Base-by-base conservation (phyloP, 441 rosid species). In the Bruguiera hainesii region DNA sequence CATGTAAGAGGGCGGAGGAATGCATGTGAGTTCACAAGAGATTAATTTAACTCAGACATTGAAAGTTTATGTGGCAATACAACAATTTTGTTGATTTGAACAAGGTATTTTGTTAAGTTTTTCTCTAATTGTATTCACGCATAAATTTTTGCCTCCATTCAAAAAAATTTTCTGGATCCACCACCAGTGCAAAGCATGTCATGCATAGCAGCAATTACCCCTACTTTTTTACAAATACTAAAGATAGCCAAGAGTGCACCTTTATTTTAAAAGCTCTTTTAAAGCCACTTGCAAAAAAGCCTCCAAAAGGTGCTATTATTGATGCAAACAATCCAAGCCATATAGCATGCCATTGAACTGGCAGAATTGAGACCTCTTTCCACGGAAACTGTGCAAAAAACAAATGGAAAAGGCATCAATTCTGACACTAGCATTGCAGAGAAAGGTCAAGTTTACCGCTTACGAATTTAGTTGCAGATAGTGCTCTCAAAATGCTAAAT, bases 261-360 rank as follows among this genome's bases (percentile, higher is more conserved):
- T 93, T 93, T 78, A 90, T 65, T 79, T 90, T 87, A 65, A 92
- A 92, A 76, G 98, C 98, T 84, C 98, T 83, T 71, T 93, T 93
- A 61, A 90, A 90, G 71, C 98, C 98, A 67, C 97, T 93, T 4
- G 98, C 98, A 28, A 93, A 93, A 77, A 93, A 93, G 50, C 98
- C 98, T 69, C 98, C 96, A 64, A 93, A 93, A 70, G 98, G 98
- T n/a, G 98, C 98, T 80, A 93, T 93, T 51, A 93, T 87, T 59
- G 98, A 93, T 46, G 98, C 96, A 70, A 93, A 93, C 80, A 93
- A 75, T 65, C 97, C 97, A 73, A 90, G 84, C 64, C 84, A 88
- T 30, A 93, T 58, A 61, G 92, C 97, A 80, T 93, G 97, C 98
- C 92, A 87, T 25, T 93, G 97, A 66, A 88, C 98, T 28, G 93